A percentile compares a stretch with the other conserved stretches of the same genome.
phyloP scores from a whole-genome alignment of 805 yeast species.

The Kuraishia molischiana region DNA sequence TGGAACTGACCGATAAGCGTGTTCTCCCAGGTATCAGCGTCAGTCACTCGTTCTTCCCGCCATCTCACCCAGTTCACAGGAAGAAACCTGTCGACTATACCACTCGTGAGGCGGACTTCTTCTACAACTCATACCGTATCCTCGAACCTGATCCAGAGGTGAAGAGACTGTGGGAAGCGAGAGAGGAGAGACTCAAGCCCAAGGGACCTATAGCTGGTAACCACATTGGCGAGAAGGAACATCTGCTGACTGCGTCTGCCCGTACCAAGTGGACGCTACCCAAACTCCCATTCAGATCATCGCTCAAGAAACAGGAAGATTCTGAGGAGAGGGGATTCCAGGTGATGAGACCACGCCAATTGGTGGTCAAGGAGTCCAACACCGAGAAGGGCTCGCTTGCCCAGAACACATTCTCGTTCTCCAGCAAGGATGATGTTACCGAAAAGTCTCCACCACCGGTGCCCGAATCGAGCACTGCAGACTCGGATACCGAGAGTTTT shows the following conservation, averaged over 20 bases:
- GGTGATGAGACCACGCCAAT: conserved; percentile 19
- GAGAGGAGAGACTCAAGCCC: conserved; percentile 21
- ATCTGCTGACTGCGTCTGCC: not conserved
- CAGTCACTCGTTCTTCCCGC: conserved; percentile 4
- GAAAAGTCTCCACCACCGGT: not conserved
- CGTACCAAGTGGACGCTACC: not conserved
- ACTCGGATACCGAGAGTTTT: not conserved
- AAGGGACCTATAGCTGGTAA: conserved; percentile 4
- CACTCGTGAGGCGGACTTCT: conserved; percentile 50
- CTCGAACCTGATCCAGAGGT: conserved; percentile 40
- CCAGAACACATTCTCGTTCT: not conserved
- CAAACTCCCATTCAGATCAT: not conserved
- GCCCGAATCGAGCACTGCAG: not conserved
- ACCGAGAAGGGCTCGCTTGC: not conserved
- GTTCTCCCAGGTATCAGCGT: conserved; percentile 12
- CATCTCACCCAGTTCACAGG: not conserved
- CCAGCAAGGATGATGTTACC: not conserved
- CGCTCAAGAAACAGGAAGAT: not conserved
- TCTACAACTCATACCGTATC: conserved; percentile 30
- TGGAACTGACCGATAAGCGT: conserved; percentile 15
- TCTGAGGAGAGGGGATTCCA: conserved; percentile 12
- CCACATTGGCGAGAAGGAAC: not conserved
- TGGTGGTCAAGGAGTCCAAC: conserved; percentile 5
- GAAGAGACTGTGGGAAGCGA: conserved; percentile 38
- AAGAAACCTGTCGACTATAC: conserved; percentile 33